These are phyloP conservation scores for Talaromyces sp. DNA, from an alignment of 2,329 filamentous ascomycete species.

Conservation along the genomic window DNA sequence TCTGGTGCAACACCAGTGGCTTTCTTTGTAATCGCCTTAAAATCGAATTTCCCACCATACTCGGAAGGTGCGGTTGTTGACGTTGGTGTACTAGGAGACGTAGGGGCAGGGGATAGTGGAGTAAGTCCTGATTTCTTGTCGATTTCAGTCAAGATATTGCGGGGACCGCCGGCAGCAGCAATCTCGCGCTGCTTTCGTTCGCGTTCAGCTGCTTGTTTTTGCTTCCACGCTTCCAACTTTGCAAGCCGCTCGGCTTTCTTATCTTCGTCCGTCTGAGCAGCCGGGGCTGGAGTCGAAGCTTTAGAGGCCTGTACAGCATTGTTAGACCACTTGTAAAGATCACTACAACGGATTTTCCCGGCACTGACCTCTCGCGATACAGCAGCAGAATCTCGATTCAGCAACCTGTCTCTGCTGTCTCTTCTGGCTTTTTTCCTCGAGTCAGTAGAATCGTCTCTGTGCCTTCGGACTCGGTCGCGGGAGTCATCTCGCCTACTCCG, in stretches of 20 bases:
- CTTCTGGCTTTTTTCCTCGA: slow-evolving; percentile 63
- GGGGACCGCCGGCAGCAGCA: slow-evolving; percentile 59
- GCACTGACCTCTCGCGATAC: slow-evolving; percentile 58
- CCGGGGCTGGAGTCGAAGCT: slow-evolving; percentile 42
- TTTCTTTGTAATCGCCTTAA: slow-evolving; percentile 81
- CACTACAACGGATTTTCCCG: not conserved
- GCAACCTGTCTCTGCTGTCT: slow-evolving; percentile 58
- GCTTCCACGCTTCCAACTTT: slow-evolving; percentile 87
- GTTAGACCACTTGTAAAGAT: slow-evolving; percentile 20
- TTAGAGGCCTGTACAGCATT: slow-evolving; percentile 51
- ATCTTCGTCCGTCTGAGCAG: slow-evolving; percentile 63
- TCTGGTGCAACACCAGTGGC: slow-evolving; percentile 59
- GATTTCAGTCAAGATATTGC: slow-evolving; percentile 69
- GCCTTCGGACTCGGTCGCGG: slow-evolving; percentile 61
- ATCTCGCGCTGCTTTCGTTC: slow-evolving; percentile 69
- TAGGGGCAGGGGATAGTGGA: slow-evolving; percentile 51
- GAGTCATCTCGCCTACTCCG: slow-evolving; percentile 71
- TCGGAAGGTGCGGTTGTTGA: slow-evolving; percentile 32
- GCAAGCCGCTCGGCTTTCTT: slow-evolving; percentile 78
- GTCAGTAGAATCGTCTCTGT: slow-evolving; percentile 69
- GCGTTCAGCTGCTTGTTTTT: slow-evolving; percentile 73
- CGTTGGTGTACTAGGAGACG: slow-evolving; percentile 48
- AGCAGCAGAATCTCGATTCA: slow-evolving; percentile 48
- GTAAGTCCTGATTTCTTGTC: slow-evolving; percentile 64
- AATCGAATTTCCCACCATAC: slow-evolving; percentile 79